These are phyloP conservation scores for Limnanthes douglasii DNA, from an alignment of 345 rosid genomes.

Conservation along the genomic window DNA sequence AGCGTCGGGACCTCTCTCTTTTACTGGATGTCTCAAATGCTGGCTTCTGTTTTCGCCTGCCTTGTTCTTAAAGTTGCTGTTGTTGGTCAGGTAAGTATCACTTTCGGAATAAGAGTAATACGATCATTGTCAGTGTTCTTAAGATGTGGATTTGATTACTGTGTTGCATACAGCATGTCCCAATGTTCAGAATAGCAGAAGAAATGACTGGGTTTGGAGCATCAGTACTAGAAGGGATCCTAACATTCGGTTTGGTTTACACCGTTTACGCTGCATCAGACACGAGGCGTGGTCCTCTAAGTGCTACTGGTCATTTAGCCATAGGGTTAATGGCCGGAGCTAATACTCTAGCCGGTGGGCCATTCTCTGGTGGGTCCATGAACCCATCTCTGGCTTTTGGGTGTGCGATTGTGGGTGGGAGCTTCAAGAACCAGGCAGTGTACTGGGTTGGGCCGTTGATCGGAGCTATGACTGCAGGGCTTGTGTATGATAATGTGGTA, in stretches of 20 bases:
- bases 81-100: slow-evolving; percentile 34
- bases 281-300: slow-evolving; percentile 25
- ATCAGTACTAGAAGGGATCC: slow-evolving; percentile 54
- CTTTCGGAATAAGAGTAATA: too few species aligned
- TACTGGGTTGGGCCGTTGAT: slow-evolving; percentile 88
- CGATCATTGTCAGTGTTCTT: too few species aligned
- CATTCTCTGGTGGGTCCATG: slow-evolving; percentile 87
- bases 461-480: slow-evolving; percentile 61
- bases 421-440: slow-evolving; percentile 78
- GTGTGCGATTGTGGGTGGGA: slow-evolving; percentile 45
- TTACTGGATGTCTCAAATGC: slow-evolving; percentile 76
- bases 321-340: slow-evolving; percentile 72
- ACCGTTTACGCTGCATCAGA: slow-evolving; percentile 48
- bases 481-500: slow-evolving; percentile 52
- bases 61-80: slow-evolving; percentile 46
- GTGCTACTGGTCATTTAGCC: slow-evolving; percentile 35
- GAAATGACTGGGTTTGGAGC: slow-evolving; percentile 96
- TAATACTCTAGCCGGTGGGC: slow-evolving; percentile 52
- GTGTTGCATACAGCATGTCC: slow-evolving; percentile 26
- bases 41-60: slow-evolving; percentile 75
- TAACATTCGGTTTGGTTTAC: slow-evolving; percentile 65
- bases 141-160: neutral
- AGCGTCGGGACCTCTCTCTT: slow-evolving; percentile 64
- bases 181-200: slow-evolving; percentile 39
- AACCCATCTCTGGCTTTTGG: slow-evolving; percentile 88